These are phyloP conservation scores for Triadica sebifera DNA, from an alignment of 345 rosid species.

Conservation along the genomic window DNA sequence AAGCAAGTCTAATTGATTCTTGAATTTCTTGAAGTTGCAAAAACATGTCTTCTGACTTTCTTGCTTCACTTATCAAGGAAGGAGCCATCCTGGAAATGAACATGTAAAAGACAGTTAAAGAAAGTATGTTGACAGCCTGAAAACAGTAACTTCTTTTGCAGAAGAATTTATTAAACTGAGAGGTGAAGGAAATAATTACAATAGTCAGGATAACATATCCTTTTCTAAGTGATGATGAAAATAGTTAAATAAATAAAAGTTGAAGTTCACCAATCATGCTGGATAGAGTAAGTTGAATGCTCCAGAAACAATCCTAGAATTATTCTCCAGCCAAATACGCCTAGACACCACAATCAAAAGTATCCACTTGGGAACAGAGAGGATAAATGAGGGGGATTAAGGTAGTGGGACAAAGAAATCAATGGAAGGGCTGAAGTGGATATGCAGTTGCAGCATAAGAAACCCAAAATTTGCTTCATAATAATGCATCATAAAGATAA, in stretches of 20 bases:
- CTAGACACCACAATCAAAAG: background rate
- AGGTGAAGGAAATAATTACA: background rate
- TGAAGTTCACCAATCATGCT: background rate
- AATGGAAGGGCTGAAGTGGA: background rate
- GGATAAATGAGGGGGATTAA: background rate
- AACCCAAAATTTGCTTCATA: background rate
- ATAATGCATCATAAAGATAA: background rate
- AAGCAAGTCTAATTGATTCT: constrained; percentile 85
- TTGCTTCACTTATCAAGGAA: constrained; percentile 70
- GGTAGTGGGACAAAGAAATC: background rate
- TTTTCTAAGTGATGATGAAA: background rate
- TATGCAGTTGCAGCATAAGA: background rate
- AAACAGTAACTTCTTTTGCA: background rate
- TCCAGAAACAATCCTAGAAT: background rate
- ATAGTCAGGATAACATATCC: background rate
- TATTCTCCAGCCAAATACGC: background rate
- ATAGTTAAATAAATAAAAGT: background rate
- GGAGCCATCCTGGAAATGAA: constrained; percentile 67
- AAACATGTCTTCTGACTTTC: constrained; percentile 73
- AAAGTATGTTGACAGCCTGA: background rate
- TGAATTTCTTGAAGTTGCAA: constrained; percentile 81
- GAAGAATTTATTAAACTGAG: background rate
- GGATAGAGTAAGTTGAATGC: too few relatives aligned
- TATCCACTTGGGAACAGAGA: background rate
- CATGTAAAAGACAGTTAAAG: constrained; percentile 9